A percentile compares a stretch with the other conserved stretches of the same genome.
Evolutionary conservation across 139 green algal genomes (phyloP).

Genomic region (Pseudopediastrum boryanum): DNA sequence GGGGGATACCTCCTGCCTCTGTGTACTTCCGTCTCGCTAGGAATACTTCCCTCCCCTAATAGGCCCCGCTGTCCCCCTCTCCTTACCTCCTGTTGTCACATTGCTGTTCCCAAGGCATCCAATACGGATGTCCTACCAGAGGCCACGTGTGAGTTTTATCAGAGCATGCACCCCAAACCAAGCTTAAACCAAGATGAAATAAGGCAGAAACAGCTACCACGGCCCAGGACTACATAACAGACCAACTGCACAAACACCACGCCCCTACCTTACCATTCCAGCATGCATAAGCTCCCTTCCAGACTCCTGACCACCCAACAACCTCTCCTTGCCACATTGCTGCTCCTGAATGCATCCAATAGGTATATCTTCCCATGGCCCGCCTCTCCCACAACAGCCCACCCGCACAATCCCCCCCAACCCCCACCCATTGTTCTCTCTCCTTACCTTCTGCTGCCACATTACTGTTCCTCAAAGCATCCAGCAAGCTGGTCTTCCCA

Average conservation of each 20-base stretch:
- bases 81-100: conserved; percentile 71
- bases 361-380: conserved; percentile 95
- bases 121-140: conserved; percentile 94
- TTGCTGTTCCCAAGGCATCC: conserved; percentile 83
- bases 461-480: conserved; percentile 80
- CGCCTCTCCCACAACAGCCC: conserved; percentile 94
- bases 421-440: background rate
- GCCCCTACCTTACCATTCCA: no score
- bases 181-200: no score
- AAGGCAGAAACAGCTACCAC: no score
- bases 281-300: no score
- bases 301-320: background rate
- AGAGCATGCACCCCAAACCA: no score
- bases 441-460: conserved; percentile 71
- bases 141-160: no score
- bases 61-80: background rate
- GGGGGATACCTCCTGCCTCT: conserved; percentile 95
- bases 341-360: conserved; percentile 87
- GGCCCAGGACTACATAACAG: conserved; percentile 94
- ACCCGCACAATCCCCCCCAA: no score
- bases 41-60: no score
- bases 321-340: conserved; percentile 74
- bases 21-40: no score
- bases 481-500: conserved; percentile 93
- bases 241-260: no score